These are phyloP conservation scores for Schwanniomyces yamadae DNA, from an alignment of 805 yeast species.

Conservation along the genomic window DNA sequence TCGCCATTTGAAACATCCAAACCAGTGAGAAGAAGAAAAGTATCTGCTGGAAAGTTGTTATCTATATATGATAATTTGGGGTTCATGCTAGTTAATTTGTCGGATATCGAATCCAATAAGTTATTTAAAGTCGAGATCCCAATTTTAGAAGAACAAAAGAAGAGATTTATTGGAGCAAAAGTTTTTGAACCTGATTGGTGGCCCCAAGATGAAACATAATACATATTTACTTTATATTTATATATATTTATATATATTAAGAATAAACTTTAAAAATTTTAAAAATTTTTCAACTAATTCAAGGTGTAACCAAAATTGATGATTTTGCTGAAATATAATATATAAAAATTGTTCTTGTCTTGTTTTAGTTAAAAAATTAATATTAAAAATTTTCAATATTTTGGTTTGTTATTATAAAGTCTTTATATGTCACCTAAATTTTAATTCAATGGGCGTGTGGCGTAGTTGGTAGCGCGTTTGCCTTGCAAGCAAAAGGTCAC, in stretches of 20 bases:
- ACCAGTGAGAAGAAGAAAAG: conserved; percentile 31
- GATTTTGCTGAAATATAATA: too few species aligned
- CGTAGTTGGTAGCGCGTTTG: conserved; percentile 79
- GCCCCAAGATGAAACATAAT: conserved; percentile 44
- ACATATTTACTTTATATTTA: too few species aligned
- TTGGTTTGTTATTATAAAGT: too few species aligned
- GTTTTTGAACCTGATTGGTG: conserved; percentile 74
- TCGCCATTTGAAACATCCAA: conserved; percentile 43
- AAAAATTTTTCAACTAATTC: too few species aligned
- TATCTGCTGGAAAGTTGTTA: conserved; percentile 61
- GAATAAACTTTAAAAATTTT: too few species aligned
- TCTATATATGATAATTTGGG: conserved; percentile 61
- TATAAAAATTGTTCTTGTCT: too few species aligned
- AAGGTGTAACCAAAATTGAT: too few species aligned
- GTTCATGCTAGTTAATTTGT: conserved; percentile 54
- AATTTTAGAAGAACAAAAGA: conserved; percentile 14
- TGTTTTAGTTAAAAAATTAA: too few species aligned
- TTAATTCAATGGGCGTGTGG: conserved; percentile 82
- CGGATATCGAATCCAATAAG: conserved; percentile 45
- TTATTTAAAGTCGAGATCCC: conserved; percentile 30
- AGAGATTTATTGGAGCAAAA: conserved; percentile 41
- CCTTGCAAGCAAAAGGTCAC: conserved; percentile 74
- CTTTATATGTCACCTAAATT: too few species aligned
- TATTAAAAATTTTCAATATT: too few species aligned
- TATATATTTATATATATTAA: too few species aligned